Evolutionary conservation across 2,329 filamentous ascomycete genomes (phyloP), one percentile per base, ranked within the genome.

Genomic region (Hymenoscyphus linearis): DNA sequence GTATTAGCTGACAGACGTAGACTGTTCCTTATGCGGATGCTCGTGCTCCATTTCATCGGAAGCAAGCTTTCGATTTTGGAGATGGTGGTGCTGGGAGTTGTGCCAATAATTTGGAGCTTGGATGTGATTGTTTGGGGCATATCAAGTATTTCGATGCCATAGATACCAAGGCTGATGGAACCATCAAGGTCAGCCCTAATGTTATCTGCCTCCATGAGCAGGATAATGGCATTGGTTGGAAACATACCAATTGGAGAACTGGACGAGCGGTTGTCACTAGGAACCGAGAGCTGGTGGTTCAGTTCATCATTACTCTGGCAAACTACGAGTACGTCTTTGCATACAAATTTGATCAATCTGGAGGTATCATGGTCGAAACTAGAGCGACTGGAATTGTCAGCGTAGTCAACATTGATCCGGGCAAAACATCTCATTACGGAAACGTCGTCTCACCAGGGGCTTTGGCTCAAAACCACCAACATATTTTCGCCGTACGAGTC

Each of bases 311-410:
- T 65, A 89, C 86, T 0, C 79, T 89, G 1, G 83, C 83, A 22
- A 89, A 90, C 74, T 89, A 90, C 75, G 86, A 89, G 69, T 89
- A 89, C 69, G 80, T 88, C 47, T 83, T 89, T 61, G 80, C 82
- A 1, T 88, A 81, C 73, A 82, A 84, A 64, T 84, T 90, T 62
- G 82, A 87, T 68, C 85, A 85, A 52, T 79, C 83, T 0, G 87
- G 83, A 9, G 84, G 81, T 12, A 79, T 89, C 66, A 79, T 78
- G 0, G 75, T 86, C 60, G 86, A 89, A 70, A 81, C 80, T 0
- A 79, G 85, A 0, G 86, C 86, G 0, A 89, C 86, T 0, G 87
- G 87, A 1, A 86, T 90, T 59, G 79, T 90, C 66, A 74, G 62
- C 66, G 66, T 75, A 0, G 76, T 85, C 55, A 80, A 83, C 66